Base-by-base conservation (phyloP, 371 early-diverging fungal genomes). In the Syncephalastrum contaminatum region DNA sequence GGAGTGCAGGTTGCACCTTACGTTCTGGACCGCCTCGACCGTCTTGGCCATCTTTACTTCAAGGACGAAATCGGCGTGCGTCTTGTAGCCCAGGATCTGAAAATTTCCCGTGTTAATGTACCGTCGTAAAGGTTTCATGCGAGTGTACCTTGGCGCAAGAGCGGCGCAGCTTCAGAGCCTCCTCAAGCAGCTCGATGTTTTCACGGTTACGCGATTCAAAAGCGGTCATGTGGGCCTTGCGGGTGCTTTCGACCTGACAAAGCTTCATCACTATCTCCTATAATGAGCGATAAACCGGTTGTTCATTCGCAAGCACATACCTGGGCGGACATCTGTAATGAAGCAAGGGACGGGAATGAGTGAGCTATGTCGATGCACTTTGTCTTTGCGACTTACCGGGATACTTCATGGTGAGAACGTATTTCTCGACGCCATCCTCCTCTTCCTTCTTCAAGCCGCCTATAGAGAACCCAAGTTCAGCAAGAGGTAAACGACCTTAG, bases 41-140 rank as follows among this genome's bases (percentile, higher is more conserved):
- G 67, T 69, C 70, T 94, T 91, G 51, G 95, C 94, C 94, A 95
- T 94, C 67, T 88, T 88, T 43, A 83, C 77, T 59, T 93, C 91
- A 12, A 94, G 73, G 12, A 80, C 75, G 63, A 72, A 93, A 19
- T 76, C 84, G 12, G 91, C 90, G 67, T 93, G 92, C 30, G 74
- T 82, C 53, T 72, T 64, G 73, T 88, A 94, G 0, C 92, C 93
- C 25, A 93, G 63, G 49, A 94, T 64, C 64, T 77, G 41, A 22
- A 47, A 24, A 27, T 44, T 39, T 6, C 13, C 6, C 36, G 41
- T 15, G 16, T 4, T 20, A 15, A 41, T 20, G 27, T 53, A 10
- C 36, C 21, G n/a, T 19, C n/a, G n/a, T n/a, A n/a, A n/a, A n/a
- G n/a, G n/a, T n/a, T n/a, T n/a, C n/a, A n/a, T n/a, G n/a, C n/a